Base-by-base conservation (phyloP, 2,329 filamentous ascomycete species). In the Apiospora marii region DNA sequence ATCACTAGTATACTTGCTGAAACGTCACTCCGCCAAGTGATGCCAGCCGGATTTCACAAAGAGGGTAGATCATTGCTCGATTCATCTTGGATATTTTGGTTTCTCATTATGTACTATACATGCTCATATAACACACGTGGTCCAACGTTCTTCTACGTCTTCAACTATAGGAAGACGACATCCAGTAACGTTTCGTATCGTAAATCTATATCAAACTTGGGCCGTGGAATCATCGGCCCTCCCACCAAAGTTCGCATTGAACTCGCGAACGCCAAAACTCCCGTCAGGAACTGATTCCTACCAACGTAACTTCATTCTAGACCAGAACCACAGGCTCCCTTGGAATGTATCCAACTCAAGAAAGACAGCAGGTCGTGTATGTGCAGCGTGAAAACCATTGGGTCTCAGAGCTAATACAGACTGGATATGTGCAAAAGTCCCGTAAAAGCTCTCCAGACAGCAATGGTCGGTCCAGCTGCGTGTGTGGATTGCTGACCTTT, bases 231-330 rank as follows among this genome's bases (percentile, higher is more conserved):
- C 24, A 14, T 19, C 13, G 44, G 44, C 67, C 48, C 67, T 49
- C 19, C 19, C 67, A 49, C 27, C 67, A 49, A 37, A 27, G 27
- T 37, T 22, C n/a, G 24, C 44, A n/a, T 13, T 22, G 13, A 37
- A 37, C 67, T 30, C 67, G 44, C 34, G 24, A 48, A 69, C 67
- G 67, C 67, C 67, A 49, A 69, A 69, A 69, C 67, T 46, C 67
- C 67, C 44, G 24, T 37, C 67, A 14, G 43, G 27, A 37, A 46
- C 67, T 69, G 67, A 37, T 48, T 69, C 67, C 67, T 30, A 69
- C 44, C 44, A 69, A 41, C 48, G 44, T 69, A 49, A 69, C 67
- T n/a, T 64, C 44, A 24, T 49, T 49, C 43, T 46, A 69, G 27
- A 69, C 44, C 67, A 49, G 67, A 69, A 69, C 67, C 41, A 46